These are phyloP conservation scores for Gigaspora rosea DNA, from an alignment of 192 early-diverging fungal genomes.

Conservation along the genomic window DNA sequence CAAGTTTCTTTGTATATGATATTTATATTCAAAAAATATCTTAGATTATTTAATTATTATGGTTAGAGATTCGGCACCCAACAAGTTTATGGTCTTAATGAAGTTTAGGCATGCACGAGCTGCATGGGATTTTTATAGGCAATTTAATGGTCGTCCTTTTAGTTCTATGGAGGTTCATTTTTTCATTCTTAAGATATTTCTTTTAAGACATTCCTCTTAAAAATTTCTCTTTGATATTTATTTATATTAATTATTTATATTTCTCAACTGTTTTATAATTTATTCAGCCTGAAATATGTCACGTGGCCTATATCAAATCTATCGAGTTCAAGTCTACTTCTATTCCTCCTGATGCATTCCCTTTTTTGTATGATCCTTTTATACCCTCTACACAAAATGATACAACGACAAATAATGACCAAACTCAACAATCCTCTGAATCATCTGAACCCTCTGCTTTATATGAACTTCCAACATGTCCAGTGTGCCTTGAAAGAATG, in stretches of 20 bases:
- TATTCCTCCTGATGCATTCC: slow-evolving; percentile 64
- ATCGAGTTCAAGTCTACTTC: slow-evolving; percentile 64
- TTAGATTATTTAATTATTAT: slow-evolving; percentile 23
- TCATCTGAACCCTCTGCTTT: slow-evolving; percentile 12
- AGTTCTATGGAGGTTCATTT: slow-evolving; percentile 72
- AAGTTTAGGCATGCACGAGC: slow-evolving; percentile 65
- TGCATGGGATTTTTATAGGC: slow-evolving; percentile 68
- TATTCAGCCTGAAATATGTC: slow-evolving; percentile 68
- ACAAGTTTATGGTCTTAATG: slow-evolving; percentile 87
- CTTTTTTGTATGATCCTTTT: slow-evolving; percentile 54
- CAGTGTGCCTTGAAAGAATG: slow-evolving; percentile 96
- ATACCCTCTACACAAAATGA: slow-evolving; percentile 29
- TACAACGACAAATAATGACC: not conserved
- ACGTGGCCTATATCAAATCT: slow-evolving; percentile 78
- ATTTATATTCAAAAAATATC: not conserved
- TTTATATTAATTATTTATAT: not conserved
- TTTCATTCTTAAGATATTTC: not conserved
- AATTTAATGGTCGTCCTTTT: slow-evolving; percentile 86
- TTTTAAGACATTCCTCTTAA: not conserved
- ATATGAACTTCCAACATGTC: slow-evolving; percentile 89
- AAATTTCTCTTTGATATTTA: not conserved
- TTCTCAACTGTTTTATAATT: too few relatives aligned
- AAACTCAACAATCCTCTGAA: slow-evolving; percentile 6
- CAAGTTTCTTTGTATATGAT: not conserved
- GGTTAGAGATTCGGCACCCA: slow-evolving; percentile 76